Evolutionary conservation across 345 rosid genomes (phyloP).

Genomic region (Citropsis articulata): DNA sequence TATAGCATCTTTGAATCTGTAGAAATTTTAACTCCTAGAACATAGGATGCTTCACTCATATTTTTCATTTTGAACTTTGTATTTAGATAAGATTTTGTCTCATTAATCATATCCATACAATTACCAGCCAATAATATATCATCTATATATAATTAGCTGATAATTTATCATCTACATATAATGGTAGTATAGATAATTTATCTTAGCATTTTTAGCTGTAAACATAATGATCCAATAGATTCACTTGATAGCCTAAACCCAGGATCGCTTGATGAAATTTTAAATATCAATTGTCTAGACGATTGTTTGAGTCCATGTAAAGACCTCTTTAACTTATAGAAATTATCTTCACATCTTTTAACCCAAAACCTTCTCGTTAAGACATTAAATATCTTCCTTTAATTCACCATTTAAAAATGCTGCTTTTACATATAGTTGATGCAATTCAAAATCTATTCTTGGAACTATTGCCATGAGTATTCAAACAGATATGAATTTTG

Average conservation of each 20-base stretch:
- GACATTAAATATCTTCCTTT: neutral
- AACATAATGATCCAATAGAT: too few relatives aligned
- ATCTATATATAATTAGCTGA: neutral
- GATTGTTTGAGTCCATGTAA: too few relatives aligned
- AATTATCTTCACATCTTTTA: neutral
- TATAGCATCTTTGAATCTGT: too few relatives aligned
- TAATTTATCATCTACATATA: neutral
- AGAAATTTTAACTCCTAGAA: neutral
- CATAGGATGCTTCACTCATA: neutral
- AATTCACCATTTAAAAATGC: neutral
- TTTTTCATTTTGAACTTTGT: neutral
- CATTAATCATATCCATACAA: neutral
- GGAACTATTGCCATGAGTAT: too few relatives aligned
- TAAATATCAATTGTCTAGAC: too few relatives aligned
- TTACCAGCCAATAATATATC: neutral
- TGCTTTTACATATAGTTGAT: neutral
- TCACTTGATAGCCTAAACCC: too few relatives aligned
- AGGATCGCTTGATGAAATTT: too few relatives aligned
- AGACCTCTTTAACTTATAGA: neutral
- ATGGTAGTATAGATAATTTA: neutral
- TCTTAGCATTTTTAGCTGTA: neutral
- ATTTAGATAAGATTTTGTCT: neutral
- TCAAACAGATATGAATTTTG: too few relatives aligned
- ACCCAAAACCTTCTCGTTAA: neutral
- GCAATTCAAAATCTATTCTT: too few relatives aligned